Percentiles rank a stretch among this genome's conserved stretches.
phyloP scores from a whole-genome alignment of 106 monocot genomes.

The Narthecium ossifragum region DNA sequence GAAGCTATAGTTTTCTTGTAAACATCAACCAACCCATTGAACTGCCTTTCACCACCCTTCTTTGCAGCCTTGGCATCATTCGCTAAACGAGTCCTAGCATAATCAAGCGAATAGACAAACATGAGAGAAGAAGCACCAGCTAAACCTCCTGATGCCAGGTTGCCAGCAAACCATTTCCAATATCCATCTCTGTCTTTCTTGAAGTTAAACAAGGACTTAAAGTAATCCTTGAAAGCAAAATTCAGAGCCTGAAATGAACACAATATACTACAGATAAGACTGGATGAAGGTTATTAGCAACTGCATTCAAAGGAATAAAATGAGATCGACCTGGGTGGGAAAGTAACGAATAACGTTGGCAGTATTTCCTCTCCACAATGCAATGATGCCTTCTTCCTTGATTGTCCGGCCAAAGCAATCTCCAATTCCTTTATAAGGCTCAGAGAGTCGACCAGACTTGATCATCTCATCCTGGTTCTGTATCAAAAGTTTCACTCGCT shows the following conservation, averaged over 20 bases:
- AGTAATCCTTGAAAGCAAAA: slow-evolving; percentile 49
- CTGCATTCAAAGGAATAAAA: neutral
- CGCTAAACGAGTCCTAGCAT: slow-evolving; percentile 35
- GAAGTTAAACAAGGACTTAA: slow-evolving; percentile 36
- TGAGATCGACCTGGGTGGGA: slow-evolving; percentile 25
- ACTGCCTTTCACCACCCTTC: slow-evolving; percentile 40
- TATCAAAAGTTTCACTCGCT: slow-evolving; percentile 35
- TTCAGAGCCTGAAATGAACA: slow-evolving; percentile 21
- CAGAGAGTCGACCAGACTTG: slow-evolving; percentile 25
- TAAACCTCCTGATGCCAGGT: slow-evolving; percentile 36
- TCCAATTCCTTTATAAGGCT: slow-evolving; percentile 30
- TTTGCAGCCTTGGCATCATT: slow-evolving; percentile 37
- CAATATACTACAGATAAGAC: neutral
- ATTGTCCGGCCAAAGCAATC: slow-evolving; percentile 33
- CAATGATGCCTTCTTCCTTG: slow-evolving; percentile 17
- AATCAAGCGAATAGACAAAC: slow-evolving; percentile 41
- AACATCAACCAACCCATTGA: slow-evolving; percentile 37
- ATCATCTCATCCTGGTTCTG: slow-evolving; percentile 50
- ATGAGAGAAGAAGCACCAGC: slow-evolving; percentile 37
- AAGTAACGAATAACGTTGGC: slow-evolving; percentile 35
- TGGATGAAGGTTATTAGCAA: neutral
- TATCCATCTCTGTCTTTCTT: slow-evolving; percentile 39
- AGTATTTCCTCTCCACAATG: slow-evolving; percentile 27
- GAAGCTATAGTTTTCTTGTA: slow-evolving; percentile 30
- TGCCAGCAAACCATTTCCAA: slow-evolving; percentile 43